Conservation (phyloP, 129 eudicot genomes). For the Sambucus nigra region DNA sequence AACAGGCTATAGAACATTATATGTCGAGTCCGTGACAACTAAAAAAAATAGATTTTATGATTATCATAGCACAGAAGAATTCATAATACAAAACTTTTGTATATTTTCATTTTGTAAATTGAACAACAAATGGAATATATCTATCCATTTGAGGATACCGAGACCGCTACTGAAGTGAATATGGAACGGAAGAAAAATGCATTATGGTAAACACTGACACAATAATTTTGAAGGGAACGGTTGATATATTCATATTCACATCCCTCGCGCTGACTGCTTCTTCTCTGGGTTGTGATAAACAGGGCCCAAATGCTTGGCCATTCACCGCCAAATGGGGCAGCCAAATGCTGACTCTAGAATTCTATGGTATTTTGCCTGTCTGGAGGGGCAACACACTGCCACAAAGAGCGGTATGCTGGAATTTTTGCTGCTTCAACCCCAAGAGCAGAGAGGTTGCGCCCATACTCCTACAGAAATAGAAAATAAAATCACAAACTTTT, state of each 20-base stretch:
- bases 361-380: constrained; percentile 59
- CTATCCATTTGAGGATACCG: background rate
- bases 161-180: background rate
- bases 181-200: background rate
- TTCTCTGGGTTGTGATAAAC: too few relatives aligned
- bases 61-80: background rate
- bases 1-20: too few relatives aligned
- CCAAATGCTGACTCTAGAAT: constrained; percentile 29
- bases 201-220: background rate
- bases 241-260: background rate
- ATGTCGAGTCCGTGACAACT: too few relatives aligned
- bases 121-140: background rate
- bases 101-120: background rate
- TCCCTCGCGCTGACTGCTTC: background rate
- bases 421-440: constrained; percentile 82
- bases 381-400: constrained; percentile 87
- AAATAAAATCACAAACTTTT: background rate
- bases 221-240: background rate
- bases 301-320: background rate
- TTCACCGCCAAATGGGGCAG: constrained; percentile 2
- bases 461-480: constrained; percentile 54
- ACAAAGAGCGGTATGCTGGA: constrained; percentile 61
- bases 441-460: constrained; percentile 65
- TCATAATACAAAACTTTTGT: background rate
- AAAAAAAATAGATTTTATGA: too few relatives aligned